Evolutionary conservation across 768 basidiomycete species (phyloP).

Genomic region (Vishniacozyma victoriae): DNA sequence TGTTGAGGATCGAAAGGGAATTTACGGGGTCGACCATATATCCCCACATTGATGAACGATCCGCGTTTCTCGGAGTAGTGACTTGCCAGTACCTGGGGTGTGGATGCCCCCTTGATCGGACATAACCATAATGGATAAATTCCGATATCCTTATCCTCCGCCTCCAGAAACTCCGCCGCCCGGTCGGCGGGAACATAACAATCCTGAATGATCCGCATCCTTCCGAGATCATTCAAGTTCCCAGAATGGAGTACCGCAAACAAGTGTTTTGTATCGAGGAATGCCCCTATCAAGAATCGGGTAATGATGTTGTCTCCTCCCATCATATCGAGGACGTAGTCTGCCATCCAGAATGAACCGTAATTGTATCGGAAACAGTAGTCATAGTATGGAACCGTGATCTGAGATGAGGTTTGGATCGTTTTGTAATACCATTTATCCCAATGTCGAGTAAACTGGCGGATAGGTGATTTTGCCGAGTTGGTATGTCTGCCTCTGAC

Average conservation of each 20-base stretch:
- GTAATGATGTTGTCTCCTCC: conserved; percentile 10
- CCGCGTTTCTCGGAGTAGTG: neutral
- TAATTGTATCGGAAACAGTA: conserved; percentile 23
- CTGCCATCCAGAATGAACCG: conserved; percentile 20
- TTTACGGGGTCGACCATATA: conserved; percentile 14
- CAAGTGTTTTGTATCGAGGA: conserved; percentile 17
- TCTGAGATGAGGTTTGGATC: neutral
- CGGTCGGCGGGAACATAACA: conserved; percentile 7
- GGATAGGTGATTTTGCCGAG: neutral
- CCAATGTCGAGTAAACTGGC: conserved; percentile 10
- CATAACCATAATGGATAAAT: conserved; percentile 17
- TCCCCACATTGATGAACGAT: conserved; percentile 15
- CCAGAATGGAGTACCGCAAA: conserved; percentile 12
- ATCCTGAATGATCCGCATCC: conserved; percentile 19
- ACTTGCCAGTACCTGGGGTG: conserved; percentile 4
- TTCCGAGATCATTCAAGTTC: conserved; percentile 9
- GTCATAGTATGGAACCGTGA: conserved; percentile 12
- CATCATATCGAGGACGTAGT: conserved; percentile 11
- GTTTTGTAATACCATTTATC: conserved; percentile 19
- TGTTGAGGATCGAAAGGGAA: conserved; percentile 11
- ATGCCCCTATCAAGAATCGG: conserved; percentile 3
- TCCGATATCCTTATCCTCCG: conserved; percentile 7
- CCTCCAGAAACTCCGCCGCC: conserved; percentile 5
- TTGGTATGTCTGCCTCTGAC: conserved; percentile 6
- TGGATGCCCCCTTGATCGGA: conserved; percentile 5